Percentiles rank a stretch among this genome's conserved stretches.
Conservation (phyloP, 2,329 filamentous ascomycete genomes). For the Ploettnerulaceae sp. region DNA sequence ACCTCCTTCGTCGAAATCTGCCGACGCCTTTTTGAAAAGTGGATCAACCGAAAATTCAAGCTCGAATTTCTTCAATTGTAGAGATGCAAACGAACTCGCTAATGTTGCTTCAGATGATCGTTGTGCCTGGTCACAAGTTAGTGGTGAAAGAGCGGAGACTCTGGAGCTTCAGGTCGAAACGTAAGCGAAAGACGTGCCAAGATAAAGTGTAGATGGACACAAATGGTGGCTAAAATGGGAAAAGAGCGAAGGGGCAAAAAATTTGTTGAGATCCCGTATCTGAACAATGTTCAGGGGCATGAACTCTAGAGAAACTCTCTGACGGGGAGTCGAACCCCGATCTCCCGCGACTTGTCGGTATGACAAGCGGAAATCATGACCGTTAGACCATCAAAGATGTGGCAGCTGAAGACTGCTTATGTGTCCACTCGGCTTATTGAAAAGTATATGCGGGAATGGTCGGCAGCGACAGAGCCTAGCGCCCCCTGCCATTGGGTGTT, state of each 20-base stretch:
- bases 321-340: slow-evolving; percentile 13
- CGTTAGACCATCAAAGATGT: slow-evolving; percentile 35
- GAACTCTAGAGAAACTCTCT: slow-evolving; percentile 5
- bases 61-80: slow-evolving; percentile 96
- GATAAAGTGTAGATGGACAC: background rate
- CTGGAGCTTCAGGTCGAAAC: background rate
- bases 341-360: slow-evolving; percentile 9
- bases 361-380: slow-evolving; percentile 39
- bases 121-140: slow-evolving; percentile 45
- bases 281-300: background rate
- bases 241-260: background rate
- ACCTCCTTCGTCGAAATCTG: slow-evolving; percentile 96
- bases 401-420: background rate
- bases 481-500: no score
- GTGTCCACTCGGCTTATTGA: background rate
- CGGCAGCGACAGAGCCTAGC: no score
- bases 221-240: background rate
- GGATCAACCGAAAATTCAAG: slow-evolving; percentile 95
- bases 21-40: slow-evolving; percentile 97
- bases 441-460: no score
- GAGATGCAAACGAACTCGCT: slow-evolving; percentile 76
- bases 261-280: no score
- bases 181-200: background rate
- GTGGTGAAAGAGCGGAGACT: slow-evolving; percentile 6
- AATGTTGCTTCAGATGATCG: slow-evolving; percentile 90